Evolutionary conservation across 2,329 filamentous ascomycete species (phyloP).

Genomic region (Penicillium sp.): DNA sequence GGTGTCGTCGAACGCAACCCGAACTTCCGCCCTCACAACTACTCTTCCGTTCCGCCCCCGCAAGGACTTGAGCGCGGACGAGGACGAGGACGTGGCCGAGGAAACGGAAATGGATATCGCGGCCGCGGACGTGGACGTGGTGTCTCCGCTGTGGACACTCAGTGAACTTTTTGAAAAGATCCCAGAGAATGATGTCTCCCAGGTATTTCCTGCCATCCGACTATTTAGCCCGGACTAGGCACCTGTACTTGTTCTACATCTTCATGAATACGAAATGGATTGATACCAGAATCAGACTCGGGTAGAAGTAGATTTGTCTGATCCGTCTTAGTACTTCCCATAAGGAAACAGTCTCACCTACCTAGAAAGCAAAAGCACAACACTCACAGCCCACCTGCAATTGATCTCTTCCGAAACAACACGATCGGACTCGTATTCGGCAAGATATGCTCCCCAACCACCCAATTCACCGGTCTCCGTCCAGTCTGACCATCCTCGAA

Average conservation of each 20-base stretch:
- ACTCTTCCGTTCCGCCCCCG: conserved; percentile 50
- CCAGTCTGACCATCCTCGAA: conserved; percentile 17
- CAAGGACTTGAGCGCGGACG: conserved; percentile 37
- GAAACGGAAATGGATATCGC: conserved; percentile 33
- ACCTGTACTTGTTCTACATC: background rate
- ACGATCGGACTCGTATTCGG: conserved; percentile 21
- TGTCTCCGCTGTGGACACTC: conserved; percentile 11
- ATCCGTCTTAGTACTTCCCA: background rate
- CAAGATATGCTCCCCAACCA: conserved; percentile 29
- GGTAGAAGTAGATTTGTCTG: background rate
- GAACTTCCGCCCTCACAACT: conserved; percentile 53
- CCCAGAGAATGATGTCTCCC: background rate
- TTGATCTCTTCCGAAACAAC: conserved; percentile 20
- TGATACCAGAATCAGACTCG: conserved; percentile 1
- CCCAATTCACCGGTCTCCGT: conserved; percentile 21
- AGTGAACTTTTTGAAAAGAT: conserved; percentile 5
- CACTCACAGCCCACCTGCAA: conserved; percentile 3
- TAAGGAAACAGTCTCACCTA: too few species aligned
- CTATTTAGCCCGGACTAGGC: background rate
- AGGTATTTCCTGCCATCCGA: background rate
- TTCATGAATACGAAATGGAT: conserved; percentile 7
- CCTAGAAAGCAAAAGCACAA: background rate
- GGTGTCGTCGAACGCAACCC: conserved; percentile 55
- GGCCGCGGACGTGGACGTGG: conserved; percentile 32
- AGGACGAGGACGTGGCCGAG: conserved; percentile 35